Evolutionary conservation across 73 alveolate genomes (phyloP).

Genomic region (Symbiodinium pilosum): DNA sequence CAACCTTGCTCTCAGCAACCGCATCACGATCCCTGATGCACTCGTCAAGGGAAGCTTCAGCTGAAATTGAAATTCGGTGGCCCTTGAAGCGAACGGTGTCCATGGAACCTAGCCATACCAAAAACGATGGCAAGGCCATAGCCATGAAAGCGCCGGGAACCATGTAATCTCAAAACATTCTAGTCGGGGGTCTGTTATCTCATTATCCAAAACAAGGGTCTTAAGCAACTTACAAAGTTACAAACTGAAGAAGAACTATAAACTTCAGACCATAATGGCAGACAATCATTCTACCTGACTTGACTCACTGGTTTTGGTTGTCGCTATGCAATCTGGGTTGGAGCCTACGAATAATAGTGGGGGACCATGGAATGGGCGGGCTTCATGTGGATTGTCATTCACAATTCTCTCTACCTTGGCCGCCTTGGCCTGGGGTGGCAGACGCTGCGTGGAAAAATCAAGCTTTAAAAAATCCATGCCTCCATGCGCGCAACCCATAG

Average conservation of each 20-base stretch:
- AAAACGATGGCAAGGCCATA: background rate
- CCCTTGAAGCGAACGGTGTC: background rate
- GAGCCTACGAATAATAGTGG: too few relatives aligned
- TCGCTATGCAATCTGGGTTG: background rate
- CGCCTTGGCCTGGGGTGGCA: too few relatives aligned
- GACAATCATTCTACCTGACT: background rate
- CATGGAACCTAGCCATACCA: conserved; percentile 38
- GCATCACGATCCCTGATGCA: background rate
- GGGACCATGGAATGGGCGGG: too few relatives aligned
- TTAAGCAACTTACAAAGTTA: background rate
- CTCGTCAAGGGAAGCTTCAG: background rate
- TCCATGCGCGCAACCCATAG: too few relatives aligned
- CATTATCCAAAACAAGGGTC: background rate
- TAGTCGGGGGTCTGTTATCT: background rate
- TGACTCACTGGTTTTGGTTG: background rate
- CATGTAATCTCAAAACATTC: background rate
- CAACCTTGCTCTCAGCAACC: too few relatives aligned
- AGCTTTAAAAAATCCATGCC: too few relatives aligned
- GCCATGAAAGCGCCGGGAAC: background rate
- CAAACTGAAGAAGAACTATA: background rate
- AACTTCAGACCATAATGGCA: background rate
- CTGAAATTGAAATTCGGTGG: background rate
- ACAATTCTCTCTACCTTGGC: too few relatives aligned
- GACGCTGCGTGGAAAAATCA: too few relatives aligned
- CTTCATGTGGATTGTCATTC: too few relatives aligned